phyloP scores from a whole-genome alignment of 805 yeast genomes.

The Deakozyma indianensis region DNA sequence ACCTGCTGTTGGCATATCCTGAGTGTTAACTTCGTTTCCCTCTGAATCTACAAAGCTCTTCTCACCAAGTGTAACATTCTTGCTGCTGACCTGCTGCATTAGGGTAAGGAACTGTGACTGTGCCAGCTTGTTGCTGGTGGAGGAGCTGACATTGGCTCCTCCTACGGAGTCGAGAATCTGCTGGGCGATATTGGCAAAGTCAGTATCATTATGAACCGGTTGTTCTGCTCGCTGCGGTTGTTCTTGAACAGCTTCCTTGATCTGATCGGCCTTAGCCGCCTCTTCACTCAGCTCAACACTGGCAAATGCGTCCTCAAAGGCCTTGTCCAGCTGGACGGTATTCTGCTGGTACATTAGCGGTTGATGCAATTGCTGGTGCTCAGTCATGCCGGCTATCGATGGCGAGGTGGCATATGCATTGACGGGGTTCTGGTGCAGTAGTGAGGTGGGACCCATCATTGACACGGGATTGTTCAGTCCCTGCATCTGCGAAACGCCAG shows the following conservation, averaged over 20 bases:
- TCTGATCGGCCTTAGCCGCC: neutral
- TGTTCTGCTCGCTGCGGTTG: neutral
- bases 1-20: no score
- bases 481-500: no score
- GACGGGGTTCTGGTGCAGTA: neutral
- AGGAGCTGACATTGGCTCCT: neutral
- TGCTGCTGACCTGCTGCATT: neutral
- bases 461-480: no score
- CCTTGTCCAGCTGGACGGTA: neutral
- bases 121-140: neutral
- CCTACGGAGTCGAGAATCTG: neutral
- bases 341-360: neutral
- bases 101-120: neutral
- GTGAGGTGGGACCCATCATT: no score
- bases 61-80: neutral
- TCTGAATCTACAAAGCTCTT: neutral
- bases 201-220: neutral
- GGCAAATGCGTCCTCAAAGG: conserved; percentile 1
- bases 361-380: neutral
- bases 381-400: neutral
- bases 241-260: neutral
- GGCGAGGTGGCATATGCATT: neutral
- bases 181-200: conserved; percentile 1
- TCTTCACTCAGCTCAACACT: neutral
- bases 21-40: neutral